Base-by-base conservation (phyloP, 352 stramenopile genomes). In the Sclerospora graminicola region DNA sequence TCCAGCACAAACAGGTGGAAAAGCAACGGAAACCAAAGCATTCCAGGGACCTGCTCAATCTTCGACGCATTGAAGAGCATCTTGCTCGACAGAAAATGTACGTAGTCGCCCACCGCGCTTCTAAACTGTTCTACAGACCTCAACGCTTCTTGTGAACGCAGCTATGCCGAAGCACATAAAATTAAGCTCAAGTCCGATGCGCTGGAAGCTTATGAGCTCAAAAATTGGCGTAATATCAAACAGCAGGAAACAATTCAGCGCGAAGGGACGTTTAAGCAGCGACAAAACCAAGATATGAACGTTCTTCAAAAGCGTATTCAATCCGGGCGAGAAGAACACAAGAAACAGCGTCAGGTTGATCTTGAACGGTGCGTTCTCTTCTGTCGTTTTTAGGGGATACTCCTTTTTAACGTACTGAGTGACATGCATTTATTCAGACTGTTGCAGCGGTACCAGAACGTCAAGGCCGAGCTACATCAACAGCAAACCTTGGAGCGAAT, bases 101-200 rank as follows among this genome's bases (percentile, higher is more conserved):
- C n/a, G n/a, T n/a, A n/a, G n/a, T n/a, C n/a, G n/a, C n/a, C n/a
- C n/a, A n/a, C n/a, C n/a, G n/a, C 1, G 91, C 85, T 14, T 32
- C 28, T n/a, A 13, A 32, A 11, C 13, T 32, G 8, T 32, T 32
- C 54, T 98, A 98, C 50, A 73, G 76, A n/a, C n/a, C n/a, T n/a
- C n/a, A n/a, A n/a, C n/a, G n/a, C n/a, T n/a, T n/a, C n/a, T n/a
- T n/a, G n/a, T n/a, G n/a, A n/a, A n/a, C 8, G 91, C 21, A 26
- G 21, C 21, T n/a, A n/a, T n/a, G n/a, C n/a, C n/a, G n/a, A 98
- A 51, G 93, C 92, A 5, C 91, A 97, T 63, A 96, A 97, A 70
- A 96, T 98, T 58, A 98, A 98, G 65, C 66, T 95, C 23, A 97
- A 97, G 48, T 89, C 89, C 27, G 92, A 98, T 55, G 81, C 81